Base-by-base conservation (phyloP, 495 filamentous ascomycete genomes). In the Penicillium goetzii region DNA sequence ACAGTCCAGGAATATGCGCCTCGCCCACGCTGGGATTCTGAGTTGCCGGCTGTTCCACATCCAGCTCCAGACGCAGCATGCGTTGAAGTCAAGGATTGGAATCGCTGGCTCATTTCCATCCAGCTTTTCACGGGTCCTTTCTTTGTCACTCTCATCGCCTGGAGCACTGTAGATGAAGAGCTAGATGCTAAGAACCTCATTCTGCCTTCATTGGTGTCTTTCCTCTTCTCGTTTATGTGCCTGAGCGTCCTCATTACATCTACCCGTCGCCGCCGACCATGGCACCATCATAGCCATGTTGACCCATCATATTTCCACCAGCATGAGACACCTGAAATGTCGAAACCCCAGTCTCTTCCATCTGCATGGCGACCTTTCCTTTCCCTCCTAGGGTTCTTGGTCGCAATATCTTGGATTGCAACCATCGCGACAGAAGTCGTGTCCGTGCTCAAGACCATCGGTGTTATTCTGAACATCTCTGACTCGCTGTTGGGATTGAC, bases 341-440 rank as follows among this genome's bases (percentile, higher is more conserved):
- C 26, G 10, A 28, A 34, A 26, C 77, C 81, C 14, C 76, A 75
- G 66, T 79, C 73, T 53, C 87, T 83, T 52, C 91, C 85, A 50
- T 34, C 8, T 76, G 56, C 80, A 56, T 91, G 89, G 78, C 88
- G 92, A 34, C 86, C 86, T 45, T 73, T 93, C 14, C 83, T 97
- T 45, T 93, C 92, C 74, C 90, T 96, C 67, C 77, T 93, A 0
- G 96, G 96, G n/a, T 99, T 99, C 72, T 74, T 88, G 10, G 94
- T 99, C 59, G 84, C 86, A 58, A 93, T 98, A 26, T 88, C 91
- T 26, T 99, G 96, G 96, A 98, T 99, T 63, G 92, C 90, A 23
- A 97, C 92, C 14, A 92, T 99, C 51, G 96, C 96, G 15, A 91
- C 91, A 26, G 96, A 99, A 76, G 96, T 99, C 17, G 96, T 99